Base-by-base conservation (phyloP, 306 rosid genomes). In the Sicyos edulis region DNA sequence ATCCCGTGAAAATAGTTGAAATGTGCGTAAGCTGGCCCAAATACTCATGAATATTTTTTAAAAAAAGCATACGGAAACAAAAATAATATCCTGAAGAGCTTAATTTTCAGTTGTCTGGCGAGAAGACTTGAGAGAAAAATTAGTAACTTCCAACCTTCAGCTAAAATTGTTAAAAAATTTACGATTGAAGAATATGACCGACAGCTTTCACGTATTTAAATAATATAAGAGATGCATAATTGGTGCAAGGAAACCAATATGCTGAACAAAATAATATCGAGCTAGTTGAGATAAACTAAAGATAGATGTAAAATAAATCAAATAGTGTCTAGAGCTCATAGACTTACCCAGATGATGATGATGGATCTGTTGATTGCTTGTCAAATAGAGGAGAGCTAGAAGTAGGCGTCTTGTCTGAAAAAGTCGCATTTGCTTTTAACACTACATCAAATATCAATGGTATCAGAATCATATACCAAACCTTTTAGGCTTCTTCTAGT, bases 311-410 rank as follows among this genome's bases (percentile, higher is more conserved):
- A 77, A n/a, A 11, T 13, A 16, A 50, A 75, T 4, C 58, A 20
- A 64, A 66, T 54, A n/a, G 61, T 29, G 26, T 54, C 51, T 50
- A 70, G 70, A 72, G 73, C 77, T 77, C 78, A 22, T 19, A 72
- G 54, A 88, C 96, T 78, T 83, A 93, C 99, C 78, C 83, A 22
- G 96, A 85, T 37, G 93, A 80, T 70, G 98, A 84, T 67, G 98
- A 85, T 72, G 89, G 80, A 60, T 93, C 99, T 8, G 83, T 77
- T 63, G 89, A 81, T 77, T 82, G 91, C 62, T 86, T 90, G 71
- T 93, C 96, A 79, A 79, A 85, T 53, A 82, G 55, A 59, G 91
- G 82, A 78, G 88, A 82, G 79, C 82, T 86, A 56, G 97, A 85
- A 73, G 85, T 57, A 53, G 85, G 83, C 4, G 87, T 51, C 86